phyloP scores from a whole-genome alignment of 345 rosid species.

The Balakata baccata region DNA sequence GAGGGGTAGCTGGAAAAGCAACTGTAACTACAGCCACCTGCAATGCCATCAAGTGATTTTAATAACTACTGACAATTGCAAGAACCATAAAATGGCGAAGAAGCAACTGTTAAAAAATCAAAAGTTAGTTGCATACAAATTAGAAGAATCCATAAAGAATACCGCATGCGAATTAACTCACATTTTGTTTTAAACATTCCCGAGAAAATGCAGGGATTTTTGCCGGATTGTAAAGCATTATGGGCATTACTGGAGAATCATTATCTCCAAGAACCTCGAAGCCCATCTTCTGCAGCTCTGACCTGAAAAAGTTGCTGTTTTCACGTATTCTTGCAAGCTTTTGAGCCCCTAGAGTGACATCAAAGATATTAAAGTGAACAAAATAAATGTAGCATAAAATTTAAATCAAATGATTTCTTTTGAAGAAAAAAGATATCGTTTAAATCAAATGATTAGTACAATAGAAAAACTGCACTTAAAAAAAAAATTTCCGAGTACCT shows the following conservation, averaged over 20 bases:
- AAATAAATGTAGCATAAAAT: background rate
- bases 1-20: conserved; percentile 24
- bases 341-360: conserved; percentile 59
- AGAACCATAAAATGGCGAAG: background rate
- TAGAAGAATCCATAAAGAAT: background rate
- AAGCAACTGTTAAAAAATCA: background rate
- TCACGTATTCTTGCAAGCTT: conserved; percentile 86
- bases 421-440: background rate
- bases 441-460: background rate
- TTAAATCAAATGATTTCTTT: background rate
- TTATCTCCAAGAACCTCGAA: conserved; percentile 95
- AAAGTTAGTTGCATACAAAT: background rate
- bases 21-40: conserved; percentile 22
- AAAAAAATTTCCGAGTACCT: conserved; percentile 37
- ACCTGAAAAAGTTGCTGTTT: conserved; percentile 91
- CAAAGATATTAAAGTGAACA: background rate
- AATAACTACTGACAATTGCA: background rate
- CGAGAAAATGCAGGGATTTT: conserved; percentile 95
- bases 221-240: conserved; percentile 95
- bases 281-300: conserved; percentile 89
- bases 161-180: conserved; percentile 18
- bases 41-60: background rate
- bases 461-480: background rate
- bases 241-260: conserved; percentile 96
- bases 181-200: conserved; percentile 74